phyloP scores from a whole-genome alignment of 2,329 filamentous ascomycete species.

The Fusarium temperatum region DNA sequence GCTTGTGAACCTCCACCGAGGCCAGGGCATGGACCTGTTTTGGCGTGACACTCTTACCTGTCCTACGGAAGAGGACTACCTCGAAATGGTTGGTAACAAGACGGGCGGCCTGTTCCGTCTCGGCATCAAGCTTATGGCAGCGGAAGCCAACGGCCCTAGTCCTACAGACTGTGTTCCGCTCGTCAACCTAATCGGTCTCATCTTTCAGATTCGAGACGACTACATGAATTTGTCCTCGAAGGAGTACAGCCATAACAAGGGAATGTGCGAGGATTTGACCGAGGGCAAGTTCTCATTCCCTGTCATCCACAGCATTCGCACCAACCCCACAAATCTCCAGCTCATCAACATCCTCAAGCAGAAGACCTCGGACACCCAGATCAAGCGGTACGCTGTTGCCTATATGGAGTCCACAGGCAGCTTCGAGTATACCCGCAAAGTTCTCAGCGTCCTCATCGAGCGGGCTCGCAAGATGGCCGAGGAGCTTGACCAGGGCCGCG shows the following conservation, averaged over 20 bases:
- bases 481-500: constrained; percentile 69
- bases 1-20: constrained; percentile 83
- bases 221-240: constrained; percentile 83
- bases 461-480: constrained; percentile 71
- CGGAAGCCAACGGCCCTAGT: constrained; percentile 63
- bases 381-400: constrained; percentile 88
- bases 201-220: constrained; percentile 93
- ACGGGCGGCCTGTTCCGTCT: constrained; percentile 87
- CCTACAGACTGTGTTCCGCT: constrained; percentile 80
- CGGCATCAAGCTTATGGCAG: constrained; percentile 88
- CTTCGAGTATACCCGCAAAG: constrained; percentile 83
- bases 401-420: constrained; percentile 93
- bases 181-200: constrained; percentile 83
- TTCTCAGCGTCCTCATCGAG: constrained; percentile 70
- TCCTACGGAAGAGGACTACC: constrained; percentile 86
- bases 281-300: constrained; percentile 98
- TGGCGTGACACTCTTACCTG: constrained; percentile 88
- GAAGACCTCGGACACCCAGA: constrained; percentile 84
- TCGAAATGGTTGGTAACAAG: constrained; percentile 95
- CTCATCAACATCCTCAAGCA: constrained; percentile 93
- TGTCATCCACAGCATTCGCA: constrained; percentile 90
- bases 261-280: constrained; percentile 92
- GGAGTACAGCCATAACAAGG: constrained; percentile 89
- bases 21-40: constrained; percentile 91
- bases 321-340: constrained; percentile 77